Conservation (phyloP, 352 stramenopile genomes). For the Chrysophaeum taylorii region DNA sequence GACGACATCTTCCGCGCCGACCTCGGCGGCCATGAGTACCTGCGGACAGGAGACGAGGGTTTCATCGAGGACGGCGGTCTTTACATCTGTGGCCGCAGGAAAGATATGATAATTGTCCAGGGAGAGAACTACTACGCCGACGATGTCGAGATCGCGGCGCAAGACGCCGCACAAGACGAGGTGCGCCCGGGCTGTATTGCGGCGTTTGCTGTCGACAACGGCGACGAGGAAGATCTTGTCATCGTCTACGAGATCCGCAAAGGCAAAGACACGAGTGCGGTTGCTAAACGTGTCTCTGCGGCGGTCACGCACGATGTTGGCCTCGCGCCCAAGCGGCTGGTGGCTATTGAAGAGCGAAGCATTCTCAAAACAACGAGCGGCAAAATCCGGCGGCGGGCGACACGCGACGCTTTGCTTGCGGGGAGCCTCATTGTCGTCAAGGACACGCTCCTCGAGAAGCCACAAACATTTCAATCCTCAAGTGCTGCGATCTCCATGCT, state of each 20-base stretch:
- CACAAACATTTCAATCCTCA: too few species aligned
- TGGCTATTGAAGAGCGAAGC: constrained; percentile 73
- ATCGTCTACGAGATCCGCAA: constrained; percentile 43
- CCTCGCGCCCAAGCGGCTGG: constrained; percentile 50
- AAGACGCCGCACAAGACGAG: constrained; percentile 34
- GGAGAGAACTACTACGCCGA: too few species aligned
- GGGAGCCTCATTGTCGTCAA: too few species aligned
- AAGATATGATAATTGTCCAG: constrained; percentile 97
- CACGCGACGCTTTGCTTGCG: too few species aligned
- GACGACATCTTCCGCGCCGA: constrained; percentile 55
- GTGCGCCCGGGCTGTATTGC: constrained; percentile 81
- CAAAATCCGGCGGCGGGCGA: too few species aligned
- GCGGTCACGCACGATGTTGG: constrained; percentile 35
- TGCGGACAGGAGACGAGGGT: constrained; percentile 90
- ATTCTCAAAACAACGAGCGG: constrained; percentile 96
- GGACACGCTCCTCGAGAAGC: too few species aligned
- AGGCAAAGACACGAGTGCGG: too few species aligned
- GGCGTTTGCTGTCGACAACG: constrained; percentile 56
- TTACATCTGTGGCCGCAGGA: constrained; percentile 95
- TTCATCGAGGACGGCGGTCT: constrained; percentile 87
- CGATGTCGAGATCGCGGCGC: constrained; percentile 84
- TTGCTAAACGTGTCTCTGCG: too few species aligned
- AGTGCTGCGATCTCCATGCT: too few species aligned
- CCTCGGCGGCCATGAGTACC: constrained; percentile 40
- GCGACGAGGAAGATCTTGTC: constrained; percentile 42